Evolutionary conservation across 768 basidiomycete species (phyloP), one percentile per base, ranked within the genome.

Genomic region (Suillus brevipes): DNA sequence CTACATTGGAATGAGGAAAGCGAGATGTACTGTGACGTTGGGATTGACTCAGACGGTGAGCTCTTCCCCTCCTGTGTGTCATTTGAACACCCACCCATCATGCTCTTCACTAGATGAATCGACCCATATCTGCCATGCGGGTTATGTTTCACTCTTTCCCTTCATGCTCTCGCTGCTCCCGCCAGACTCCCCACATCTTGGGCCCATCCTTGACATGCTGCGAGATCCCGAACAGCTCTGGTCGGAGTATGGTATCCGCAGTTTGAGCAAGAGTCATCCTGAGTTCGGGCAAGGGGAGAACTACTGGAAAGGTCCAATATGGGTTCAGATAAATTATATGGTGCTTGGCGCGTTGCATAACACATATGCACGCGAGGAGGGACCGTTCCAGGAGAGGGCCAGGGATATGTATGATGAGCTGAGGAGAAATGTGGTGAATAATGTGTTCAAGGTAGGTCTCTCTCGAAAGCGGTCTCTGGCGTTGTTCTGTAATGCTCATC

Each of bases 241-340:
- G 97, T 97, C 95, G 2, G 83, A 87, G 1, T 95, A 88, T 73
- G 96, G 97, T 34, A 79, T 98, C 42, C 89, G 96, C 36, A 96
- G 94, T 67, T 78, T 99, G 61, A 94, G 92, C 8, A 88, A 85
- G n/a, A 86, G 88, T 23, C 94, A 98, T 73, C 87, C 90, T n/a
- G 85, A 92, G 58, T 98, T 95, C 70, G 96, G 95, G 16, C 80
- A 86, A 70, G 97, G 91, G 56, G 96, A 99, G 77, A 93, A 99
- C 78, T 99, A 99, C 77, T 99, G 96, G 96, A 90, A 90, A 71
- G 95, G 97, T 1, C 93, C 96, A 3, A 91, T 99, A 58, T 98
- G 96, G 96, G 85, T 97, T 43, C 96, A 94, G 75, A 96, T 99
- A 91, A 98, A 99, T 77, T 99, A 95, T 73, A 83, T 99, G 66